phyloP scores from a whole-genome alignment of 495 filamentous ascomycete genomes.

The Aspergillus kassunensis region DNA sequence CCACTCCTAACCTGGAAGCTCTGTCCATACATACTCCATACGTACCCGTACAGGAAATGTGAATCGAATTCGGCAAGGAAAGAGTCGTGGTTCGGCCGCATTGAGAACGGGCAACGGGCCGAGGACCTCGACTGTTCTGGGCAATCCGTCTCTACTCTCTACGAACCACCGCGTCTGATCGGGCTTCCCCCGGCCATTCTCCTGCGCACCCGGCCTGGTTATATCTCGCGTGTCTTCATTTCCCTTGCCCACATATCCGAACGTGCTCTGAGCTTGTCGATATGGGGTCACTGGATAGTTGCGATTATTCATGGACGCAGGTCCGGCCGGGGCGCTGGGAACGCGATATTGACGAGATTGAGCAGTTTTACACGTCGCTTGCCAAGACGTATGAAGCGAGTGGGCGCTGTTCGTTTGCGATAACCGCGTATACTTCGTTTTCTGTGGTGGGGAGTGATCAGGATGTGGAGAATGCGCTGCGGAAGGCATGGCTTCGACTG shows the following conservation, averaged over 20 bases:
- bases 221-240: background rate
- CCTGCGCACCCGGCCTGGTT: background rate
- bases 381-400: conserved; percentile 33
- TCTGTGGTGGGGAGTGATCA: background rate
- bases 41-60: too few relatives aligned
- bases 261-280: too few relatives aligned
- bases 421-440: conserved; percentile 27
- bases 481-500: conserved; percentile 37
- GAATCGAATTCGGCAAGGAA: too few relatives aligned
- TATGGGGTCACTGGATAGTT: conserved; percentile 4
- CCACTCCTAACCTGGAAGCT: too few relatives aligned
- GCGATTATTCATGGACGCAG: conserved; percentile 9
- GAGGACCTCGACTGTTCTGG: conserved; percentile 8
- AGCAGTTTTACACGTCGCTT: conserved; percentile 38
- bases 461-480: conserved; percentile 27
- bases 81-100: background rate
- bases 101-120: conserved; percentile 10
- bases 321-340: conserved; percentile 27
- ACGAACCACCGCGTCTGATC: background rate
- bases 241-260: too few relatives aligned
- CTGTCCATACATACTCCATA: too few relatives aligned
- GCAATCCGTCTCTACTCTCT: background rate
- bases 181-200: background rate
- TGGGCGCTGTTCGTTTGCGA: conserved; percentile 39
- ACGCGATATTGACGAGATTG: conserved; percentile 42